Evolutionary conservation across 306 rosid genomes (phyloP).

Genomic region (Gleditsia sinensis): DNA sequence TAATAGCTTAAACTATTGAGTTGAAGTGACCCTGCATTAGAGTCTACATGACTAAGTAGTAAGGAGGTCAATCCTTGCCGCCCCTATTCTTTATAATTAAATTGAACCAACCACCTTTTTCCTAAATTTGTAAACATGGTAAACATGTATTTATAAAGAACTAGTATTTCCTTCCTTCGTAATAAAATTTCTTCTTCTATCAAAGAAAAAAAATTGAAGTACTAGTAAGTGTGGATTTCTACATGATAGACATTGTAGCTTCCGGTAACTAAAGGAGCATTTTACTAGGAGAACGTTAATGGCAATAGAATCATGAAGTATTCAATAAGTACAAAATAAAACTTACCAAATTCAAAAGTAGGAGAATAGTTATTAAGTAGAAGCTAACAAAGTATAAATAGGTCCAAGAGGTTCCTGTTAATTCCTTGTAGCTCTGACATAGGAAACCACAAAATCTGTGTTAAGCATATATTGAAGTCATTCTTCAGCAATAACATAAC

Average conservation of each 20-base stretch:
- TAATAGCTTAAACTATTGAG: no score
- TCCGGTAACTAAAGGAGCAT: slow-evolving; percentile 3
- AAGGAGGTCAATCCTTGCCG: no score
- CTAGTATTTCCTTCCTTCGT: no score
- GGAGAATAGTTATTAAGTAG: slow-evolving; percentile 80
- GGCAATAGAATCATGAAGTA: slow-evolving; percentile 6
- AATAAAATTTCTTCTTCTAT: no score
- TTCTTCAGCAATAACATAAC: slow-evolving; percentile 20
- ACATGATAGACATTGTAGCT: slow-evolving; percentile 12
- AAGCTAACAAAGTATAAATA: slow-evolving; percentile 76
- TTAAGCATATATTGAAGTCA: slow-evolving; percentile 24
- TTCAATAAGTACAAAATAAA: slow-evolving; percentile 19
- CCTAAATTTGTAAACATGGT: neutral
- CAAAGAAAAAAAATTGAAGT: no score
- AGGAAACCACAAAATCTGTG: slow-evolving; percentile 29
- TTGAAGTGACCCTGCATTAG: no score
- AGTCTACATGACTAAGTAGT: no score
- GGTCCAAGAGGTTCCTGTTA: slow-evolving; percentile 84
- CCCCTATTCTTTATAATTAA: no score
- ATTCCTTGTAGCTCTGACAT: slow-evolving; percentile 84
- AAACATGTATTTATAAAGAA: neutral
- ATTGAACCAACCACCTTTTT: no score
- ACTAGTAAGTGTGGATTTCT: neutral
- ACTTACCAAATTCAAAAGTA: slow-evolving; percentile 89
- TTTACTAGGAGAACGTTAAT: neutral